Base-by-base conservation (phyloP, 192 early-diverging fungal genomes). In the Backusella circina region DNA sequence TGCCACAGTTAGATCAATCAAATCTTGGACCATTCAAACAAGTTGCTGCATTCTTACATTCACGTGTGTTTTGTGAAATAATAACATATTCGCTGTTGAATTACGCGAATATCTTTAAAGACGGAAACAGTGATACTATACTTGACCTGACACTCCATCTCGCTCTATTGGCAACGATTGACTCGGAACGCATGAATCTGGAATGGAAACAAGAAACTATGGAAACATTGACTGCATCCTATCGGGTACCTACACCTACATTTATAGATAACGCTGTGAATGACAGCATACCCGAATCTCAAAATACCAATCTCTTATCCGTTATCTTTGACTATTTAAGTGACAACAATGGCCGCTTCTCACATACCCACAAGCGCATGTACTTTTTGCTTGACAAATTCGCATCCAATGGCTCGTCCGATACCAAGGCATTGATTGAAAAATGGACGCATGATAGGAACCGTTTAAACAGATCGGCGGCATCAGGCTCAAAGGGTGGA, bases 141-240 rank as follows among this genome's bases (percentile, higher is more conserved):
- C 85, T 96, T 8, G 93, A 93, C 37, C 88, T 91, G 35, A 89
- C 92, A 1, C 86, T 95, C 1, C 93, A 97, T 78, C 76, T 98
- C 31, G 82, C 94, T 44, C 87, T 95, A 67, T 74, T 95, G 67
- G 94, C 93, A 21, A 38, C 94, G 8, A 75, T 86, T 18, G 89
- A 90, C 75, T 86, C 54, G 2, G 54, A 61, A 28, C 23, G 7
- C 54, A 28, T 26, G 21, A 0, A 9, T 12, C 28, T 61, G 54
- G 23, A 61, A 28, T 26, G 21, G n/a, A 21, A 61, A 12, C 54
- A 28, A 21, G 18, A 6, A 51, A 21, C 18, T 6, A n/a, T 23
- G 15, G 50, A 51, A 23, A 21, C 50, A 21, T 50, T 50, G 16
- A 5, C n/a, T 8, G 23, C 54, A 13, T 61, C 54, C 12, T 7